Base-by-base conservation (phyloP, 805 yeast genomes). In the Zygosaccharomyces gambellarensis region DNA sequence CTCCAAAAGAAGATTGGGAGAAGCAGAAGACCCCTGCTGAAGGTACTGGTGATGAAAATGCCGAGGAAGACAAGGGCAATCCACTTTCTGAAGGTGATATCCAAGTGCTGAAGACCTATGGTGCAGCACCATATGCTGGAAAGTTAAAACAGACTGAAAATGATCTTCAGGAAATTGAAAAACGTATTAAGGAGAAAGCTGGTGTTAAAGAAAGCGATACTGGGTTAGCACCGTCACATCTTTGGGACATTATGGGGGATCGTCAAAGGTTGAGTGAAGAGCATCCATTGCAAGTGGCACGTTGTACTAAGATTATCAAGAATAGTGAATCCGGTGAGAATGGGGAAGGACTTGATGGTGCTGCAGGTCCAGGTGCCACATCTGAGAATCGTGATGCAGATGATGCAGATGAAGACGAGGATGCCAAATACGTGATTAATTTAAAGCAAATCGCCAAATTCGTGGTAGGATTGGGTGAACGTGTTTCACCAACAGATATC, bases 1-100 rank as follows among this genome's bases (percentile, higher is more conserved):
- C 97, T 53, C 96, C 97, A 59, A 94, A 90, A 76, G 94, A 90
- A 49, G 96, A 94, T 70, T 94, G 99, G 99, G 99, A 95, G 67
- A 94, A 94, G 69, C 89, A 88, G 71, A 85, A 83, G 67, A 85
- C 94, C 45, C 95, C 96, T n/a, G 77, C 75, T 40, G 97, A 86
- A 57, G 46, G 46, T 10, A 81, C 76, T 5, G 83, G 77, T 32
- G 75, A 73, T 17, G 78, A 73, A 14, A 75, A 76, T 49, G 74
- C 74, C 47, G 73, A 76, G 46, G 89, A 83, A 45, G 89, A 83
- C 51, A 83, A 88, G 58, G 83, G 87, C 58, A 81, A 79, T 36
- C 99, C 99, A 8, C 78, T 94, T 58, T 78, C 90, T 51, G 99
- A 94, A 67, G 97, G 95, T 42, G 99, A 94, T 69, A 95, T 95